phyloP scores from a whole-genome alignment of 768 basidiomycete genomes.

The Naematelia encephala region DNA sequence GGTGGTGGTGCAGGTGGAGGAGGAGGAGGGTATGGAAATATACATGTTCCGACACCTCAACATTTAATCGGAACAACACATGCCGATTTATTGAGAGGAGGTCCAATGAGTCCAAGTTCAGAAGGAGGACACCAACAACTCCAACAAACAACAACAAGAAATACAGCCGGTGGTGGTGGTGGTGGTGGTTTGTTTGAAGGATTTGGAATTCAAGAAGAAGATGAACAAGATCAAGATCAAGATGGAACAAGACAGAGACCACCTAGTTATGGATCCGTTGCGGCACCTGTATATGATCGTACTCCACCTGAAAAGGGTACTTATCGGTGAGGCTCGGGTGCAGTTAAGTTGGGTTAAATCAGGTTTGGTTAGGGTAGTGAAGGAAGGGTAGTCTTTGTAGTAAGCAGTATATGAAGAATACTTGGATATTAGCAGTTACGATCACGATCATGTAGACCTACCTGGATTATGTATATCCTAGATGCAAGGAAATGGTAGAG shows the following conservation, averaged over 20 bases:
- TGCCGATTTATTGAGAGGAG: slow-evolving; percentile 1
- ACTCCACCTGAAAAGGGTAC: slow-evolving; percentile 11
- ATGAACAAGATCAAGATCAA: not conserved
- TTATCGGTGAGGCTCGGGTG: slow-evolving; percentile 7
- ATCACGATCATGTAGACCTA: no score
- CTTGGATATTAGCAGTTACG: no score
- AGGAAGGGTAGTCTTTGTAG: no score
- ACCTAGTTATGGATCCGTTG: slow-evolving; percentile 15
- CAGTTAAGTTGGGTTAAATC: not conserved
- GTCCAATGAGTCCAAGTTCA: slow-evolving; percentile 2
- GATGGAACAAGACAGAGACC: slow-evolving; percentile 2
- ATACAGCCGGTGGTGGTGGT: not conserved
- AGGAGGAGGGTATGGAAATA: not conserved
- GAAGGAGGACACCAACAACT: not conserved
- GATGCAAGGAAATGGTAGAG: no score
- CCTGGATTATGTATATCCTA: no score
- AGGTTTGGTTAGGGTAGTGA: no score
- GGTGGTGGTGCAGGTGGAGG: not conserved
- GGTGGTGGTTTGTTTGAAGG: not conserved
- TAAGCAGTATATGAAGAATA: no score
- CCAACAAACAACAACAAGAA: not conserved
- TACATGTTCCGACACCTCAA: slow-evolving; percentile 20
- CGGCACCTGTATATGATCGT: not conserved
- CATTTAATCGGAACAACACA: slow-evolving; percentile 23
- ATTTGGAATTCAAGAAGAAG: not conserved